phyloP scores from a whole-genome alignment of 2,329 filamentous ascomycete genomes.

The Claviceps quebecensis region DNA sequence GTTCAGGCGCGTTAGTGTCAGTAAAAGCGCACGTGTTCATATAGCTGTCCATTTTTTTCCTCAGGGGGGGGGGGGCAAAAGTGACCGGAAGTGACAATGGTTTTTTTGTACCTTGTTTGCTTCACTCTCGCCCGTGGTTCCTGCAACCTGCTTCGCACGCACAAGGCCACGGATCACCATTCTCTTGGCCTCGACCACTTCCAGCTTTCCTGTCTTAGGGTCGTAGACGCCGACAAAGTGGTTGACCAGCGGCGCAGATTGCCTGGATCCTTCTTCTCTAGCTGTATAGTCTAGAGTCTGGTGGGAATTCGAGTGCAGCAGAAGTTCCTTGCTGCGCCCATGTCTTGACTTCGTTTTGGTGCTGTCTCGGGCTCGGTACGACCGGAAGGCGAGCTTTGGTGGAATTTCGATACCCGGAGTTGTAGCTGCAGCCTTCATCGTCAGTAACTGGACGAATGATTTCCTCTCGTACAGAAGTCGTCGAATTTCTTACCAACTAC shows the following conservation, averaged over 20 bases:
- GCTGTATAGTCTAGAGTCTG: slow-evolving; percentile 45
- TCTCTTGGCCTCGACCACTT: slow-evolving; percentile 50
- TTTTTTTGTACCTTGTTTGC: slow-evolving; percentile 14
- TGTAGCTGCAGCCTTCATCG: slow-evolving; percentile 14
- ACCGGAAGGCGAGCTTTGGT: slow-evolving; percentile 28
- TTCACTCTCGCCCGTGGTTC: slow-evolving; percentile 25
- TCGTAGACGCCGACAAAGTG: slow-evolving; percentile 55
- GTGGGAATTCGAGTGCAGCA: slow-evolving; percentile 44
- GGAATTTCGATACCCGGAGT: slow-evolving; percentile 24
- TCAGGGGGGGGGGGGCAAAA: no score
- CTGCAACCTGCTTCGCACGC: slow-evolving; percentile 37
- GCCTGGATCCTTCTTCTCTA: slow-evolving; percentile 28
- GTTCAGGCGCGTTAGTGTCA: slow-evolving; percentile 12
- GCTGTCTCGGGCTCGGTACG: slow-evolving; percentile 29
- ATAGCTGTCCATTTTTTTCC: not conserved
- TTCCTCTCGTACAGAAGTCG: slow-evolving; percentile 1
- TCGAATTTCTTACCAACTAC: slow-evolving; percentile 30
- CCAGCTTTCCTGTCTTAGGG: slow-evolving; percentile 41
- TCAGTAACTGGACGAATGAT: not conserved
- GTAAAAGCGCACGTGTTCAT: not conserved
- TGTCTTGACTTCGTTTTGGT: slow-evolving; percentile 23
- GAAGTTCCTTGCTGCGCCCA: slow-evolving; percentile 30
- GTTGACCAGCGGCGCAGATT: slow-evolving; percentile 29
- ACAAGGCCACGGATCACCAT: slow-evolving; percentile 46
- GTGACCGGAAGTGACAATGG: not conserved